Evolutionary conservation across 331 rosid genomes (phyloP), one percentile per base, ranked within the genome.

Genomic region (Pyracantha coccinea): DNA sequence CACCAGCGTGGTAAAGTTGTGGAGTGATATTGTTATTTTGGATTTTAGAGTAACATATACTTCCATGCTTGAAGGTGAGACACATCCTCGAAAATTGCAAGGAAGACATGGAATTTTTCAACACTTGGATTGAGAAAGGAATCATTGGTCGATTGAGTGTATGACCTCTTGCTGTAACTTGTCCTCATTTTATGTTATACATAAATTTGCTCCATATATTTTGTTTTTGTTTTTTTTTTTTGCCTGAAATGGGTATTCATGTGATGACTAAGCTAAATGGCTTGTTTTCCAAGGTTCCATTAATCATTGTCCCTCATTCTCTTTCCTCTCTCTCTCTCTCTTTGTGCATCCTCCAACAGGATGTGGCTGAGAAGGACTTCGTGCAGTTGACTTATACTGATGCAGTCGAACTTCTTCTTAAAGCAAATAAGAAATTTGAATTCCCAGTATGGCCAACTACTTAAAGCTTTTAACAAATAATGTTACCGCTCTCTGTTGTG

Each of bases 61-160:
- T 70, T 65, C 52, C 32, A 4, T 83, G 74, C 76, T 71, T 80
- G 85, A 78, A 94, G 99, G 95, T 92, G 85, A 85, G 79, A 68
- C 79, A 90, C 81, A 54, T 90, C 71, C 99, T 94, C 3, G 89
- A 92, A 76, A 92, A 90, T 82, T 92, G 99, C 91, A 86, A 90
- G 86, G 99, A 92, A 85, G 99, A 94, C 89, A 85, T 94, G 99
- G 96, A 90, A 66, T 94, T 94, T 84, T 94, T 94, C 74, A 83
- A 94, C 77, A 83, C 92, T 44, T 94, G 99, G 99, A 92, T 90
- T 72, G 95, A 90, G 77, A 92, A 94, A 72, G 97, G 99, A 85
- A 86, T 92, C 80, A 77, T 94, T 79, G 84, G 79, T 77, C 97
- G 97, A 81, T 81, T 94, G 87, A 90, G 81, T 84, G 99, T 94